phyloP scores from a whole-genome alignment of 2,329 filamentous ascomycete genomes.

The Lasiodiplodia gonubiensis region DNA sequence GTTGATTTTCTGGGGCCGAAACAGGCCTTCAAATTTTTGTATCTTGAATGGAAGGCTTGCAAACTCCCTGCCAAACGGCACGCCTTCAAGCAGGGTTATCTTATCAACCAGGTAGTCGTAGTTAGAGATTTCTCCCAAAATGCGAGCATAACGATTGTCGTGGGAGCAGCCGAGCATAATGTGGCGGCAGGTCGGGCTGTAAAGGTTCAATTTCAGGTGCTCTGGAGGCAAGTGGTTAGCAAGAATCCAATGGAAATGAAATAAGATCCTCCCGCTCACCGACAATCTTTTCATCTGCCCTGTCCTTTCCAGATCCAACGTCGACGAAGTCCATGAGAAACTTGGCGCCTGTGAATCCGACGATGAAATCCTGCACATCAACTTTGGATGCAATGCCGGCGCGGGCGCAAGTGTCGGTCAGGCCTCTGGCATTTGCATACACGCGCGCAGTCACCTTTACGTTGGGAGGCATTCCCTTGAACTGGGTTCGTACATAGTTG shows the following conservation, averaged over 20 bases:
- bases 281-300: constrained; percentile 55
- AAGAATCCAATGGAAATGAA: neutral
- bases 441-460: constrained; percentile 58
- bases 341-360: constrained; percentile 60
- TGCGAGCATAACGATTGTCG: constrained; percentile 60
- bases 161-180: constrained; percentile 65
- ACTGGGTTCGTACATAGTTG: constrained; percentile 46
- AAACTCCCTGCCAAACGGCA: constrained; percentile 62
- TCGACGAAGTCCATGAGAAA: constrained; percentile 55
- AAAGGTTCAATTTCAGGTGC: constrained; percentile 60
- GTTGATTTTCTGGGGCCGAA: constrained; percentile 59
- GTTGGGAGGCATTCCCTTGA: constrained; percentile 45
- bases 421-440: constrained; percentile 60
- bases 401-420: constrained; percentile 56
- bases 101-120: constrained; percentile 53
- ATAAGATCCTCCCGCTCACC: constrained; percentile 48
- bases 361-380: constrained; percentile 58
- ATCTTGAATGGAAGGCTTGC: constrained; percentile 56
- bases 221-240: constrained; percentile 46
- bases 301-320: constrained; percentile 54
- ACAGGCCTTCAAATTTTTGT: constrained; percentile 58
- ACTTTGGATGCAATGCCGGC: constrained; percentile 53
- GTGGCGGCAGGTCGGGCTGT: constrained; percentile 65
- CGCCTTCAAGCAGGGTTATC: constrained; percentile 63
- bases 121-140: constrained; percentile 57